A percentile compares a stretch with the other conserved stretches of the same genome.
Conservation (phyloP, 2,329 filamentous ascomycete species). For the Cladophialophora exuberans region DNA sequence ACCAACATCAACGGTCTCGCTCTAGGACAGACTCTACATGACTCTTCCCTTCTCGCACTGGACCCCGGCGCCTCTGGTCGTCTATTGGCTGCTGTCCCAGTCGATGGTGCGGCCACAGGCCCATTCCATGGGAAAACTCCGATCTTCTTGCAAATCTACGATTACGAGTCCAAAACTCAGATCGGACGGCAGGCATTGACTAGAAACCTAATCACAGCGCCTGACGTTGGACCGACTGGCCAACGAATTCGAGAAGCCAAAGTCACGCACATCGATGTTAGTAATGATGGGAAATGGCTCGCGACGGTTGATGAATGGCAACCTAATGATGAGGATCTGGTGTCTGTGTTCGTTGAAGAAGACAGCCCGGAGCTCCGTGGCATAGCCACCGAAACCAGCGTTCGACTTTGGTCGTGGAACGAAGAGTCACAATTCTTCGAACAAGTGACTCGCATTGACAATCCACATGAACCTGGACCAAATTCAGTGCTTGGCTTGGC, state of each 20-base stretch:
- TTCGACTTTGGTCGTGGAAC: slow-evolving; percentile 87
- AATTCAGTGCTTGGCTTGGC: slow-evolving; percentile 71
- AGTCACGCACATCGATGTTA: slow-evolving; percentile 74
- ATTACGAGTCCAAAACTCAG: slow-evolving; percentile 77
- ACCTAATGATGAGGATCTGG: slow-evolving; percentile 70
- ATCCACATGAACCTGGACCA: slow-evolving; percentile 69
- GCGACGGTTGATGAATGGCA: slow-evolving; percentile 91
- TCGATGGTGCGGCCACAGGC: slow-evolving; percentile 38
- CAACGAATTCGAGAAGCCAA: slow-evolving; percentile 75
- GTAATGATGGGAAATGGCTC: slow-evolving; percentile 82
- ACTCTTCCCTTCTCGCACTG: slow-evolving; percentile 51
- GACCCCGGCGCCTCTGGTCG: slow-evolving; percentile 66
- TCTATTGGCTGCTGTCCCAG: slow-evolving; percentile 69
- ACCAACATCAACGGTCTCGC: slow-evolving; percentile 70
- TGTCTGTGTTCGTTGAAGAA: slow-evolving; percentile 50
- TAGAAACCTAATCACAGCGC: slow-evolving; percentile 81
- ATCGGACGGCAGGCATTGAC: slow-evolving; percentile 86
- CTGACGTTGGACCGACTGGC: slow-evolving; percentile 74
- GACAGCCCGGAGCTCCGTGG: slow-evolving; percentile 20
- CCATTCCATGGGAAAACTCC: slow-evolving; percentile 33
- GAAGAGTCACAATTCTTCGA: slow-evolving; percentile 61
- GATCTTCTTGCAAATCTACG: slow-evolving; percentile 74
- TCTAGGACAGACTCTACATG: slow-evolving; percentile 33
- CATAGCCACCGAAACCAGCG: slow-evolving; percentile 64
- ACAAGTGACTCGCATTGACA: slow-evolving; percentile 79